Evolutionary conservation across 441 rosid species (phyloP), one percentile per base, ranked within the genome.

Genomic region (Eugenia klotzschiana): DNA sequence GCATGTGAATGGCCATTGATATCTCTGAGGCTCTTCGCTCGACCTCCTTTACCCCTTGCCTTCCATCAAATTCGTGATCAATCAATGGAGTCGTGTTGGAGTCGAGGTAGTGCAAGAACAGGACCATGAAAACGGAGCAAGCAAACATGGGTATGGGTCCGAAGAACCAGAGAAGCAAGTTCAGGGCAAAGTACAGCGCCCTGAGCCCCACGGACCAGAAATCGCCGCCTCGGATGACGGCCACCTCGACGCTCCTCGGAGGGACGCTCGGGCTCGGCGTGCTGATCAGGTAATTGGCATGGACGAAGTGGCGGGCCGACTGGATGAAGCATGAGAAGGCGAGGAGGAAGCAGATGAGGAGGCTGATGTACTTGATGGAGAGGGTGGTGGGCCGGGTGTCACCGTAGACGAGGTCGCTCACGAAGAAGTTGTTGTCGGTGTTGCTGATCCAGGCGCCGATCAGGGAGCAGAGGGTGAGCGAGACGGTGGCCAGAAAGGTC

Each of bases 401-500:
- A 1, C 98, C 98, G 25, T 88, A 94, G 25, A 95, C 87, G 56
- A 93, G 83, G 33, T 80, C 82, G 50, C 95, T 91, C 1, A 85
- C 83, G 60, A 95, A 91, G 43, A 93, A 82, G 10, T 85, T 89
- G 79, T 86, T 89, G 10, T 91, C 74, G 16, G 94, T 87, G 51
- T 88, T 90, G 51, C 94, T 92, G 22, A 95, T 92, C 99, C 98
- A 96, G 13, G 94, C 94, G 50, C 98, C 98, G 51, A 96, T 94
- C 0, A 94, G 89, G 82, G 94, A 94, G 86, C 98, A 87, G 27
- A 96, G 83, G 3, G 96, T 92, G 52, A 96, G 87, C 80, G 94
- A 89, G 77, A 94, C 83, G n/a, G 94, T 79, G 3, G 91, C 90
- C 77, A 94, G 86, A 84, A 87, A 92, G 1, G 96, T 93, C 81